Percentiles rank a stretch among this genome's conserved stretches.
phyloP scores from a whole-genome alignment of 2,329 filamentous ascomycete species.

The Claviceps sorghi region DNA sequence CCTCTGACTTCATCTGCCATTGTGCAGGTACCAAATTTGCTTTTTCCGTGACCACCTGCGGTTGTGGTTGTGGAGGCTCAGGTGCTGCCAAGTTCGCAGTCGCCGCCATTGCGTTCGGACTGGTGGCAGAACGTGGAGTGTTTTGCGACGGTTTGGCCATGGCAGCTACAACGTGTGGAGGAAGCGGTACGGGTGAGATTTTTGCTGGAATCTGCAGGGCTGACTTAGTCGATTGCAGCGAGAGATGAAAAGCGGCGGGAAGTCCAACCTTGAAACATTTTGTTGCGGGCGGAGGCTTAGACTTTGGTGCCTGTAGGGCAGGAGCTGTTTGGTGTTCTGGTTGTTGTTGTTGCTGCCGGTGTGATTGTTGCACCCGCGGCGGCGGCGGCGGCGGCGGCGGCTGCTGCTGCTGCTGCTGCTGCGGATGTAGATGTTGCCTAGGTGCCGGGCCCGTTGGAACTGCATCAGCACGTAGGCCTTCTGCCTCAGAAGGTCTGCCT shows the following conservation, averaged over 20 bases:
- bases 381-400: background rate
- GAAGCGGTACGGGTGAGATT: constrained; percentile 29
- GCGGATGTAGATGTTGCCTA: background rate
- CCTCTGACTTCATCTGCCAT: background rate
- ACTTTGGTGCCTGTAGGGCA: constrained; percentile 8
- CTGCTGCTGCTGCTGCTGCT: background rate
- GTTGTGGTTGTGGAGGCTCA: background rate
- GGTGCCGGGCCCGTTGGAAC: background rate
- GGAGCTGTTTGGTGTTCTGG: background rate
- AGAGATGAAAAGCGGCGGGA: constrained; percentile 12
- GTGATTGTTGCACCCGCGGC: background rate
- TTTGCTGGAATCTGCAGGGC: constrained; percentile 21
- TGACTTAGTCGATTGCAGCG: constrained; percentile 16
- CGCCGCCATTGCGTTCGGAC: constrained; percentile 3
- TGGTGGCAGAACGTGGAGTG: background rate
- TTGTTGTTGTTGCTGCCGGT: background rate
- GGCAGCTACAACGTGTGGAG: constrained; percentile 28
- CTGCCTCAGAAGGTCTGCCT: constrained; percentile 15
- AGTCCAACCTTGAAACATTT: constrained; percentile 21
- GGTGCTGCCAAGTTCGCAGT: constrained; percentile 8
- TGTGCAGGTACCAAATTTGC: background rate
- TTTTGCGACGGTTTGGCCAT: constrained; percentile 11
- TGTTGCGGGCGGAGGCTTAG: constrained; percentile 11
- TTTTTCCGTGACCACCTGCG: background rate
- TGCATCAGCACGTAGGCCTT: constrained; percentile 6